Evolutionary conservation across 768 basidiomycete species (phyloP), one percentile per base, ranked within the genome.

Genomic region (Royoungia palumana): DNA sequence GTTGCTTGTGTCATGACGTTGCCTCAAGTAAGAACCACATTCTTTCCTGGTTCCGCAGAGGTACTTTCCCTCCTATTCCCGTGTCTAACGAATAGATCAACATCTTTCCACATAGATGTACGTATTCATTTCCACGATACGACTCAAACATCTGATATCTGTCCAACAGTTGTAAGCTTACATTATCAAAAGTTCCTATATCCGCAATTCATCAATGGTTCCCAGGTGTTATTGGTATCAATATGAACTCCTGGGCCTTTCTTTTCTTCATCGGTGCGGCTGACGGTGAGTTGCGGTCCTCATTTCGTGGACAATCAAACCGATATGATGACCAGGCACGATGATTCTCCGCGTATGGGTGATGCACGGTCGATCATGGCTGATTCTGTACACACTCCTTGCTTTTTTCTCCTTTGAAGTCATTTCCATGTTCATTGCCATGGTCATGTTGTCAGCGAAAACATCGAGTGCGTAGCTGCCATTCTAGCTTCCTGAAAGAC

Each of bases 331-430:
- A 17, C 3, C 22, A 53, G 52, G 19, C 2, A 24, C 17, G 5
- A 53, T 44, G 22, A 50, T 45, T 14, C 53, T 54, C 27, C 27
- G 47, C 13, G 35, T 44, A 11, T 49, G 47, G 47, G 35, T 24
- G 6, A 44, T 49, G 42, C 45, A 46, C 16, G 32, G 22, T 21
- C 47, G 27, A 12, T 49, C 51, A 4, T 44, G 7, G 21, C 13
- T 30, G 8, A 30, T 52, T 6, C 39, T 53, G 4, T 11, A 4
- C 17, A 24, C 9, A n/a, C 49, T 53, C 10, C 43, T 53, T 6
- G 11, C n/a, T 0, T 14, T 34, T 1, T 21, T 44, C 16, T 40
- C 17, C 20, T 17, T 22, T 9, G 49, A 51, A 25, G 12, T 32
- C n/a, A 32, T 40, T 2, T 17, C 5, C 12, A 9, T 17, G 27